A percentile compares a stretch with the other conserved stretches of the same genome.
These are phyloP conservation scores for Lentinula edodes DNA, from an alignment of 768 basidiomycete genomes.

Conservation along the genomic window DNA sequence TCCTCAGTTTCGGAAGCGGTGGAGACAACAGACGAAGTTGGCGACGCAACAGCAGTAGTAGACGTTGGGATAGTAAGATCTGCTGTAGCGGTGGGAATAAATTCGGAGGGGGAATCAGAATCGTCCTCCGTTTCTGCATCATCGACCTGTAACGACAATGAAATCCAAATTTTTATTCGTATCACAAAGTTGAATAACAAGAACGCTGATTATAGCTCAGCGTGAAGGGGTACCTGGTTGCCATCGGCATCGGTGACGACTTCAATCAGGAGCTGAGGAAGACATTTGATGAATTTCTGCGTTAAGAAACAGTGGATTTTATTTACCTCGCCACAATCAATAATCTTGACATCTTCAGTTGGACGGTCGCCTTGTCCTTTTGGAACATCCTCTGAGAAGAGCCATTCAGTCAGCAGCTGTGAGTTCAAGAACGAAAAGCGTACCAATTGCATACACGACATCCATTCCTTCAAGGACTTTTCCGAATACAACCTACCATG, in stretches of 20 bases:
- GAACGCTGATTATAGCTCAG: conserved; percentile 77
- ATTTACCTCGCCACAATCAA: conserved; percentile 81
- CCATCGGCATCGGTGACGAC: conserved; percentile 53
- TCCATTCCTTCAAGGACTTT: conserved; percentile 92
- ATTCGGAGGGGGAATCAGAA: conserved; percentile 9
- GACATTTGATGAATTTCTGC: not conserved
- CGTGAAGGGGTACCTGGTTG: conserved; percentile 89
- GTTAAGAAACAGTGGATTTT: not conserved
- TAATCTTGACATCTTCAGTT: conserved; percentile 70
- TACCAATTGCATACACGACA: conserved; percentile 71
- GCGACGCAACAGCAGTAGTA: conserved; percentile 11
- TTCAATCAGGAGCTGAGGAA: conserved; percentile 46
- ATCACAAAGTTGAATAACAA: conserved; percentile 30
- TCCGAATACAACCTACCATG: conserved; percentile 81
- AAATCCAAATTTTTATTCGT: conserved; percentile 47
- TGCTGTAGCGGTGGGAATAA: not conserved
- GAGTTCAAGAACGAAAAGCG: conserved; percentile 13
- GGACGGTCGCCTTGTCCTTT: conserved; percentile 75
- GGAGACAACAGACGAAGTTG: conserved; percentile 8
- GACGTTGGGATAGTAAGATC: conserved; percentile 1
- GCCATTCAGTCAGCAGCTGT: conserved; percentile 9
- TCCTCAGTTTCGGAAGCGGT: conserved; percentile 4
- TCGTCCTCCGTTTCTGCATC: conserved; percentile 7
- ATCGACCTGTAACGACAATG: conserved; percentile 25
- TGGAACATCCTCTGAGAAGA: conserved; percentile 61